Evolutionary conservation across 305 asterid species (phyloP).

Genomic region (Euphrasia arctica): DNA sequence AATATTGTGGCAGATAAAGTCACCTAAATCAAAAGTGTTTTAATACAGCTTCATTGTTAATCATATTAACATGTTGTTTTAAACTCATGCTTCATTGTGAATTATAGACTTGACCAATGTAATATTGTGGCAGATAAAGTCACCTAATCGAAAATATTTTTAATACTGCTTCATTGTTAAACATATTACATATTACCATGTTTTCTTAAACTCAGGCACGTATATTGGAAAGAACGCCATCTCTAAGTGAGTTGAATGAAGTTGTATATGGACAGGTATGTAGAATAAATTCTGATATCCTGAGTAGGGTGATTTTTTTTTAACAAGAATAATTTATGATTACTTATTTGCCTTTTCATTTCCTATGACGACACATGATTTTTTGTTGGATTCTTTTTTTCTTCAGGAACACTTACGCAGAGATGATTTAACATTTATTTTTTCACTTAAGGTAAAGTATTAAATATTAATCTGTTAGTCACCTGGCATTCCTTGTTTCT

Average conservation of each 20-base stretch:
- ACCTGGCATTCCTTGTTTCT: slow-evolving; percentile 20
- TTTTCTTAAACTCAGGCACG: slow-evolving; percentile 62
- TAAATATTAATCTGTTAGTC: slow-evolving; percentile 21
- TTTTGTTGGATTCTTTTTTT: slow-evolving; percentile 31
- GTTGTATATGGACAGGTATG: slow-evolving; percentile 93
- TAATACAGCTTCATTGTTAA: slow-evolving; percentile 11
- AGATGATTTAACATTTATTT: slow-evolving; percentile 79
- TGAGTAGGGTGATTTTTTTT: too few relatives aligned
- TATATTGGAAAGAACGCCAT: slow-evolving; percentile 80
- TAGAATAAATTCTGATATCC: neutral
- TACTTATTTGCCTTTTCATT: slow-evolving; percentile 17
- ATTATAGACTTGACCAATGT: too few relatives aligned
- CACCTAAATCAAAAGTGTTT: neutral
- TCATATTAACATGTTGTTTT: slow-evolving; percentile 19
- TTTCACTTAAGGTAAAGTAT: slow-evolving; percentile 75
- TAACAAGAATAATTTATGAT: neutral
- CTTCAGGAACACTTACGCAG: slow-evolving; percentile 85
- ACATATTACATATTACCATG: too few relatives aligned
- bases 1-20: slow-evolving; percentile 9
- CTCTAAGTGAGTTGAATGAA: slow-evolving; percentile 81
- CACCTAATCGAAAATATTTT: neutral
- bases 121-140: neutral
- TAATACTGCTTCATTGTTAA: slow-evolving; percentile 6
- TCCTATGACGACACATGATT: slow-evolving; percentile 23
- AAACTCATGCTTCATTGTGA: neutral